Evolutionary conservation across 371 early-diverging fungal genomes (phyloP).

Genomic region (Rhizopus stolonifer): DNA sequence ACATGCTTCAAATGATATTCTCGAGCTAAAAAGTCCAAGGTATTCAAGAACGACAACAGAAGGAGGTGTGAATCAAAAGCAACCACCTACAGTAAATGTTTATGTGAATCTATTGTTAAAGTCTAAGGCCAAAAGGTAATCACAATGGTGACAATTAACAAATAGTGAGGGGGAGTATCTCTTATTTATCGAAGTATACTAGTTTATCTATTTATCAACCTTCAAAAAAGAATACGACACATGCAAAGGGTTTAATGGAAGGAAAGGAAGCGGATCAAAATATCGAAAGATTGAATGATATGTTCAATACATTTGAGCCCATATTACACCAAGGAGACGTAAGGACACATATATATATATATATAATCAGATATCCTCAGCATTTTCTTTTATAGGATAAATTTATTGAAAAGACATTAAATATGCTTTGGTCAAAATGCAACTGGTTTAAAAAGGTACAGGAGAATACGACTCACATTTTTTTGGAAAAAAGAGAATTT

Average conservation of each 20-base stretch:
- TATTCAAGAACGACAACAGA: conserved; percentile 12
- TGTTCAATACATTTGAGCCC: conserved; percentile 16
- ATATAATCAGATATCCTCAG: too few species aligned
- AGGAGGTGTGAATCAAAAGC: conserved; percentile 28
- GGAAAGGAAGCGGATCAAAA: conserved; percentile 31
- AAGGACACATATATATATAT: background rate
- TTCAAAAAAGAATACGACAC: background rate
- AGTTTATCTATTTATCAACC: conserved; percentile 9
- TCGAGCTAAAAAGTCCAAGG: conserved; percentile 28
- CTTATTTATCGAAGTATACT: background rate
- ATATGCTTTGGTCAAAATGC: conserved; percentile 46
- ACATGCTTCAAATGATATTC: background rate
- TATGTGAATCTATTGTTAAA: conserved; percentile 40
- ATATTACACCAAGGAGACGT: conserved; percentile 1
- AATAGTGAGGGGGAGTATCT: too few species aligned
- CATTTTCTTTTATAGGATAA: conserved; percentile 2
- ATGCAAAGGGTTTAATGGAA: conserved; percentile 23
- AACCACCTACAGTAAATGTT: conserved; percentile 48
- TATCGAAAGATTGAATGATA: conserved; percentile 23
- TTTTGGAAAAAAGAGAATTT: conserved; percentile 14
- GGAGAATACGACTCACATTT: conserved; percentile 14
- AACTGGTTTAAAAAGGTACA: conserved; percentile 27
- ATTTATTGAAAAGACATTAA: conserved; percentile 36
- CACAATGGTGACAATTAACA: background rate
- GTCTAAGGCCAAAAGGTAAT: conserved; percentile 23